A percentile compares a stretch with the other conserved stretches of the same genome.
phyloP scores from a whole-genome alignment of 495 filamentous ascomycete species.

The Penicillium parvum region DNA sequence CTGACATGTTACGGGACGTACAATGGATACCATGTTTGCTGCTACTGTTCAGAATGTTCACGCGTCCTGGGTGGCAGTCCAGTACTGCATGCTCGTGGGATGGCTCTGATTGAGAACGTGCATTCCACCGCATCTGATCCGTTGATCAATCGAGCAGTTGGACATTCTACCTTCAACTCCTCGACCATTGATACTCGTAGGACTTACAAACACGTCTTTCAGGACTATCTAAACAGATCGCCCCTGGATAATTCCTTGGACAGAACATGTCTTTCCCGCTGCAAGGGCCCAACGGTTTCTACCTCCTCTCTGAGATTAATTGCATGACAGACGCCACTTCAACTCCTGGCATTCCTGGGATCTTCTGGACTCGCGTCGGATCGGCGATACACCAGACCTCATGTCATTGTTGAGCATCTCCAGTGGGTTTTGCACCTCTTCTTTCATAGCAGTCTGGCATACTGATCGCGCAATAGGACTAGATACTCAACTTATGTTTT shows the following conservation, averaged over 20 bases:
- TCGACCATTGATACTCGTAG: neutral
- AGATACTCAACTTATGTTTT: neutral
- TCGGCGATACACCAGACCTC: conserved; percentile 2
- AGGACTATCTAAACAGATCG: neutral
- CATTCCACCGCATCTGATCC: conserved; percentile 11
- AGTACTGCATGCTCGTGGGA: neutral
- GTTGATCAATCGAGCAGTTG: conserved; percentile 1
- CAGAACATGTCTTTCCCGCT: neutral
- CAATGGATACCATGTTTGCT: neutral
- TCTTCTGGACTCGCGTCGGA: conserved; percentile 1
- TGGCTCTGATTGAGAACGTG: conserved; percentile 2
- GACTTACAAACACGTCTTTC: neutral
- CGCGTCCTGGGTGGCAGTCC: neutral
- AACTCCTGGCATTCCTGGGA: conserved; percentile 4
- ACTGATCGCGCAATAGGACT: conserved; percentile 4
- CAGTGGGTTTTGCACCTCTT: neutral
- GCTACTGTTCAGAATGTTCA: no score
- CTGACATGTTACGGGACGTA: no score
- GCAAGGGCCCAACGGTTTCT: conserved; percentile 10
- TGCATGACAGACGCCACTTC: neutral
- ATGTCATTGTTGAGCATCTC: neutral
- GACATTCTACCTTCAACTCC: neutral
- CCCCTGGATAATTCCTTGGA: neutral
- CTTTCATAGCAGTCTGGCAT: neutral
- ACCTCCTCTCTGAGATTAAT: neutral